These are phyloP conservation scores for Neurospora sp. DNA, from an alignment of 495 filamentous ascomycete genomes.

Conservation along the genomic window DNA sequence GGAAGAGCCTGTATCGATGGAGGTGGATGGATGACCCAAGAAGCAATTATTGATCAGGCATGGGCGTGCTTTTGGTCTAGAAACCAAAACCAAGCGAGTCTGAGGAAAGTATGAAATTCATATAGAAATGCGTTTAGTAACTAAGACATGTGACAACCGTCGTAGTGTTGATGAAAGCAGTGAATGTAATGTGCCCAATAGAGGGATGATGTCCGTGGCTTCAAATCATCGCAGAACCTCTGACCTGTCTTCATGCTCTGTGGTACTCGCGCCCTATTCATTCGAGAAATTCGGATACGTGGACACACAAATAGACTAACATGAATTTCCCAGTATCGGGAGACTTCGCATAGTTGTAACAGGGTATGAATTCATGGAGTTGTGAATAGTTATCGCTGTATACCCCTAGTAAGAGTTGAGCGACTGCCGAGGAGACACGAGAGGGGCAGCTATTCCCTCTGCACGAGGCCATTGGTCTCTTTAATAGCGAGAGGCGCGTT, in stretches of 20 bases:
- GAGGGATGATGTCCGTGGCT: background rate
- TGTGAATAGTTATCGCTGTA: no score
- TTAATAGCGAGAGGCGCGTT: background rate
- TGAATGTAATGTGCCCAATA: no score
- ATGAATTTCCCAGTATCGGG: no score
- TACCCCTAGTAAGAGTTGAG: no score
- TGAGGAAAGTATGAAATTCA: background rate
- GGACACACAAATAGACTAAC: no score
- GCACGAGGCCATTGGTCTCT: background rate
- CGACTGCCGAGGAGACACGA: no score
- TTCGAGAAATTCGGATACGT: no score
- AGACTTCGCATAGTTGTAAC: no score
- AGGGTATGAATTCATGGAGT: no score
- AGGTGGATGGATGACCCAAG: background rate
- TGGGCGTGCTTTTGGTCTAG: background rate
- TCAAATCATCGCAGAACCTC: background rate
- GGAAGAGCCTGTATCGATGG: background rate
- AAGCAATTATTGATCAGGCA: background rate
- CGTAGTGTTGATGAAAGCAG: background rate
- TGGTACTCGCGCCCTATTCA: no score
- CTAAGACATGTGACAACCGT: no score
- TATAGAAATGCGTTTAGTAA: no score
- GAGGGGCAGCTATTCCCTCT: background rate
- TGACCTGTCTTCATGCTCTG: background rate
- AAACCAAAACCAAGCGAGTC: fast-evolving